These are phyloP conservation scores for Eucalyptus coolabah DNA, from an alignment of 345 rosid species.

Conservation along the genomic window DNA sequence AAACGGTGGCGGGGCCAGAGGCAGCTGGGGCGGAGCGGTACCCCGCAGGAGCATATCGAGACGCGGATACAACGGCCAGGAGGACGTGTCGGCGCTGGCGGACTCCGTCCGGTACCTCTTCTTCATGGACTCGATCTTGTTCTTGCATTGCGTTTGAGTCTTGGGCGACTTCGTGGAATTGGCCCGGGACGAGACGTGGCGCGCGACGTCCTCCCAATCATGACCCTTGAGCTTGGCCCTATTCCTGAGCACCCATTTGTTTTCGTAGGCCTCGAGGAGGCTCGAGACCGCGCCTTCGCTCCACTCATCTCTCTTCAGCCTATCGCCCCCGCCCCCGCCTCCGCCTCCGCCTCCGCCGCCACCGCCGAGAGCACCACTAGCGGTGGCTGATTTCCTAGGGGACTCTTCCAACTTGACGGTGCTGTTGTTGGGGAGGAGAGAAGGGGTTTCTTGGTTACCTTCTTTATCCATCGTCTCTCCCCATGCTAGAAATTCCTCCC, in stretches of 20 bases:
- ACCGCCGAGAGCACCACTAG: neutral
- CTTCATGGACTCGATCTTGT: slow-evolving; percentile 98
- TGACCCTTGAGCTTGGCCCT: slow-evolving; percentile 94
- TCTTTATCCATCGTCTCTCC: slow-evolving; percentile 52
- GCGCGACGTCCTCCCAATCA: slow-evolving; percentile 95
- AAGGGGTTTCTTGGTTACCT: slow-evolving; percentile 17
- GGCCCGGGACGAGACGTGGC: slow-evolving; percentile 59
- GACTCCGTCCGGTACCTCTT: slow-evolving; percentile 90
- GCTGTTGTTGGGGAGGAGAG: slow-evolving; percentile 12
- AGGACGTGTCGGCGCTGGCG: slow-evolving; percentile 56
- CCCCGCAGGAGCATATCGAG: slow-evolving; percentile 84
- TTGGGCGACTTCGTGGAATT: slow-evolving; percentile 56
- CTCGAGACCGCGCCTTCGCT: slow-evolving; percentile 93
- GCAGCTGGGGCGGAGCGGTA: neutral
- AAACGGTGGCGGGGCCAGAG: slow-evolving; percentile 8
- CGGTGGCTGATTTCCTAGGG: slow-evolving; percentile 7
- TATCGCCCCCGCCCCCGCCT: slow-evolving; percentile 22
- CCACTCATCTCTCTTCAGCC: slow-evolving; percentile 92
- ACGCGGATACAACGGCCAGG: slow-evolving; percentile 85
- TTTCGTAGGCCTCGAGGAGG: slow-evolving; percentile 88
- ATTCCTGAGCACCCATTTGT: slow-evolving; percentile 83
- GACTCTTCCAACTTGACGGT: slow-evolving; percentile 12
- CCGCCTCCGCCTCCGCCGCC: neutral
- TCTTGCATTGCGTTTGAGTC: slow-evolving; percentile 97
- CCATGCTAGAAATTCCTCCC: slow-evolving; percentile 8